Percentiles rank a stretch among this genome's conserved stretches.
Conservation (phyloP, 2,329 filamentous ascomycete genomes). For the Colletotrichum chrysophilum region DNA sequence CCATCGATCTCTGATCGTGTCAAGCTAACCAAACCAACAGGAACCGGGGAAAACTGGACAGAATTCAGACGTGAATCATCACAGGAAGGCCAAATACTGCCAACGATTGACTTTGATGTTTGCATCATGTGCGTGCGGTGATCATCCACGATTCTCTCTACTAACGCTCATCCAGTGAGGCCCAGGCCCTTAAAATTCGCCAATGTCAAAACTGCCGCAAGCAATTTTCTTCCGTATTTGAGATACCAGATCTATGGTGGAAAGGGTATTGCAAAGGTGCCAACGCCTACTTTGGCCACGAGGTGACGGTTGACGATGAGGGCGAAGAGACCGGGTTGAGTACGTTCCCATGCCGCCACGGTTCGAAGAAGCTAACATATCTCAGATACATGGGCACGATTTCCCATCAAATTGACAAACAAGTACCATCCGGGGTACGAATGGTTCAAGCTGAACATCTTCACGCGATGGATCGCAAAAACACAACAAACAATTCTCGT, state of each 20-base stretch:
- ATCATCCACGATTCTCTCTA: no score
- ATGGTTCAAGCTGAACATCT: slow-evolving; percentile 41
- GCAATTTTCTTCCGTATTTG: slow-evolving; percentile 27
- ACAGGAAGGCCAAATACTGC: background rate
- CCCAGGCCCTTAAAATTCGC: slow-evolving; percentile 34
- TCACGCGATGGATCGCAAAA: slow-evolving; percentile 29
- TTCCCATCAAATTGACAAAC: slow-evolving; percentile 30
- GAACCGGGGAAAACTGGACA: background rate
- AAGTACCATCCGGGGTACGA: slow-evolving; percentile 25
- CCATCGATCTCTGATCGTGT: no score
- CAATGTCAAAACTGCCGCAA: slow-evolving; percentile 29
- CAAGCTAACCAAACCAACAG: background rate
- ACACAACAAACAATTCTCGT: slow-evolving; percentile 31
- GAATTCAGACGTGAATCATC: background rate
- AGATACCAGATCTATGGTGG: slow-evolving; percentile 41
- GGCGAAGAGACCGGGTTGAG: slow-evolving; percentile 18
- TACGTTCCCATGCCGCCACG: slow-evolving; percentile 12
- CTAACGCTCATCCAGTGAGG: slow-evolving; percentile 26
- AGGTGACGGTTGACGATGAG: slow-evolving; percentile 21
- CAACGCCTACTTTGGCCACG: slow-evolving; percentile 45
- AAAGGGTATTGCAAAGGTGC: slow-evolving; percentile 33
- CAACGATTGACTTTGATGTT: background rate
- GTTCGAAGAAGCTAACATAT: background rate
- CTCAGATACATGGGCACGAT: slow-evolving; percentile 36
- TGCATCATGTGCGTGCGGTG: slow-evolving; percentile 5